phyloP scores from a whole-genome alignment of 495 filamentous ascomycete species.

The Hypoxylon trugodes region DNA sequence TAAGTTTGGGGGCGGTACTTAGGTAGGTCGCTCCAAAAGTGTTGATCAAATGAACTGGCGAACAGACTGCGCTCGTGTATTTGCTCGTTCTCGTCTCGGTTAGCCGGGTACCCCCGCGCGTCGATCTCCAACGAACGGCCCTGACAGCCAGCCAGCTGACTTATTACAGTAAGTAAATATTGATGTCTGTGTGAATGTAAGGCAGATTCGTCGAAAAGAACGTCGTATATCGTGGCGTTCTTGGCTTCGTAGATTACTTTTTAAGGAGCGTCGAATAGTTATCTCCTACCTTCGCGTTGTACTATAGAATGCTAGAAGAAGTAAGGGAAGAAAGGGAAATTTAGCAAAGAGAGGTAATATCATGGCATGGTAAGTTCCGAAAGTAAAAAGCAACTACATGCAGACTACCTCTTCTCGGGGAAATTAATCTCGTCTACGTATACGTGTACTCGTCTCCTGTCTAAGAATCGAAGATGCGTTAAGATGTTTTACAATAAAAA shows the following conservation, averaged over 20 bases:
- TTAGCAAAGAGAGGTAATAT: not conserved
- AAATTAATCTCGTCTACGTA: not conserved
- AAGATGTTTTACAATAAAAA: not conserved
- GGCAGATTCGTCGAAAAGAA: not conserved
- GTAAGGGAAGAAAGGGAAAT: not conserved
- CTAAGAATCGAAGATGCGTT: not conserved
- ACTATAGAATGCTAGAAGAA: not conserved
- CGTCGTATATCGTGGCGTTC: constrained; percentile 5
- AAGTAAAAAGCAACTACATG: constrained; percentile 7
- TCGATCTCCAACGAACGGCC: constrained; percentile 19
- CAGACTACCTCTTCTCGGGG: not conserved
- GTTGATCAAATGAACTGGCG: not conserved
- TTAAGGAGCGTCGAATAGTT: not conserved
- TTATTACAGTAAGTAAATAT: no score
- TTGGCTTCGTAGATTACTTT: not conserved
- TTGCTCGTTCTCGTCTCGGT: no score
- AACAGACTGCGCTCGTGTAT: not conserved
- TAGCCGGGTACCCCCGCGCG: constrained; percentile 22
- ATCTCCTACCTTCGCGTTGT: constrained; percentile 16
- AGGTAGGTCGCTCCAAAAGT: not conserved
- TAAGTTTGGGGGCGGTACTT: no score
- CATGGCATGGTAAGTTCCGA: not conserved
- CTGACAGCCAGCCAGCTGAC: constrained; percentile 28
- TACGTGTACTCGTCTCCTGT: not conserved
- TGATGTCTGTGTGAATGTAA: no score